phyloP scores from a whole-genome alignment of 495 filamentous ascomycete species.

The Apiosordaria backusii region DNA sequence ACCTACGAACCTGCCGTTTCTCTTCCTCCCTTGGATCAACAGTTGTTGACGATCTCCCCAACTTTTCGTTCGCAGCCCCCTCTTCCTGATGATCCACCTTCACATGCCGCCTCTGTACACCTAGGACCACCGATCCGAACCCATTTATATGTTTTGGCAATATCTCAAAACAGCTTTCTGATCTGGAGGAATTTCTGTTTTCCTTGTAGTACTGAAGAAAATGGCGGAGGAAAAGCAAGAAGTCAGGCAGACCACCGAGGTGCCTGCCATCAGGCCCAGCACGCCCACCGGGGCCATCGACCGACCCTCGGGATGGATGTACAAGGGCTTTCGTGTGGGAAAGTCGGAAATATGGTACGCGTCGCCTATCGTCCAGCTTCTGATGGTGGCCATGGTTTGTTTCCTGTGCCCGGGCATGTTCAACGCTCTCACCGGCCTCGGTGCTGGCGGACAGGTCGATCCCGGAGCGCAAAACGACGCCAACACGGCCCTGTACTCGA shows the following conservation, averaged over 20 bases:
- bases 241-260: conserved; percentile 11
- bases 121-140: background rate
- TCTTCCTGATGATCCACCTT: background rate
- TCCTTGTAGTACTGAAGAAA: background rate
- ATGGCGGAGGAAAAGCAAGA: conserved; percentile 22
- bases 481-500: conserved; percentile 71
- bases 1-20: background rate
- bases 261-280: background rate
- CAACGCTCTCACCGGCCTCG: conserved; percentile 73
- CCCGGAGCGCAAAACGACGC: conserved; percentile 62
- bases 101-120: background rate
- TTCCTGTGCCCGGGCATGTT: conserved; percentile 88
- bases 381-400: conserved; percentile 78
- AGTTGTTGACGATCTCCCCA: background rate
- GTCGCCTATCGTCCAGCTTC: conserved; percentile 67
- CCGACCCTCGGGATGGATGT: conserved; percentile 61
- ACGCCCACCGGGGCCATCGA: background rate
- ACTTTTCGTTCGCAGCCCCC: background rate
- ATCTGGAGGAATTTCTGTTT: background rate
- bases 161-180: background rate
- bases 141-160: background rate
- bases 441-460: conserved; percentile 69
- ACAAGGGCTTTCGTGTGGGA: conserved; percentile 59
- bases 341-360: conserved; percentile 64
- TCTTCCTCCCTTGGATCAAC: background rate